Percentiles rank a stretch among this genome's conserved stretches.
phyloP scores from a whole-genome alignment of 768 basidiomycete genomes.

The Heimioporus sp. region DNA sequence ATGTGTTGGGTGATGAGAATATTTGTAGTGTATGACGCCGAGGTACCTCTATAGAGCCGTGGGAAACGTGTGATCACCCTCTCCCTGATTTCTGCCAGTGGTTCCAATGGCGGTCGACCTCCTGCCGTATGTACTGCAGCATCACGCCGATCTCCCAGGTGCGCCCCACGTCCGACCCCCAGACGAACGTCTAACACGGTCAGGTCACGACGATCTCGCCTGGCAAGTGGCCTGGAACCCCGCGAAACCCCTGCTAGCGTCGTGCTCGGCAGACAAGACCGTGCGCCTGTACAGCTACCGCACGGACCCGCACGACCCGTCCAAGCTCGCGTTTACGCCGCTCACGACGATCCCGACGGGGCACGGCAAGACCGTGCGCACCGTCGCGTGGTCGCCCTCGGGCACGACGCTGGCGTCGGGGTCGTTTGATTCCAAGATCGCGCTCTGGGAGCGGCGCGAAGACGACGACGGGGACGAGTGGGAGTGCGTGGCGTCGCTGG shows the following conservation, averaged over 20 bases:
- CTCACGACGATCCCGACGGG: slow-evolving; percentile 74
- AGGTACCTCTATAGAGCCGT: no score
- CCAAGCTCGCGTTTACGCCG: slow-evolving; percentile 40
- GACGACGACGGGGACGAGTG: slow-evolving; percentile 47
- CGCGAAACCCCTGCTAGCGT: slow-evolving; percentile 73
- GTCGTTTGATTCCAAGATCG: slow-evolving; percentile 91
- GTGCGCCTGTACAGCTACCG: slow-evolving; percentile 81
- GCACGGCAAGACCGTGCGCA: slow-evolving; percentile 85
- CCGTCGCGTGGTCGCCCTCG: slow-evolving; percentile 85
- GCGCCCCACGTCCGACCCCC: not conserved
- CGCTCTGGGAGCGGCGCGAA: slow-evolving; percentile 79
- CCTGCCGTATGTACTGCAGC: slow-evolving; percentile 15
- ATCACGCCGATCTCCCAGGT: slow-evolving; percentile 27
- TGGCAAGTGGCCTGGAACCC: slow-evolving; percentile 95
- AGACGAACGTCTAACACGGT: not conserved
- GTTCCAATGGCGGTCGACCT: slow-evolving; percentile 23
- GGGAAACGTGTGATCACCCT: no score
- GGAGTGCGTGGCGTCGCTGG: slow-evolving; percentile 85
- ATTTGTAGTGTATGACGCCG: no score
- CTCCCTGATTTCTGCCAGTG: no score
- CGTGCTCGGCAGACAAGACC: slow-evolving; percentile 93
- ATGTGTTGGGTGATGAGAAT: no score
- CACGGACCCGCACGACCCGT: slow-evolving; percentile 19
- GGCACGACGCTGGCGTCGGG: slow-evolving; percentile 86
- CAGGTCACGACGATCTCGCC: slow-evolving; percentile 79